Base-by-base conservation (phyloP, 2,329 filamentous ascomycete genomes). In the Fonsecaea multimorphosa region DNA sequence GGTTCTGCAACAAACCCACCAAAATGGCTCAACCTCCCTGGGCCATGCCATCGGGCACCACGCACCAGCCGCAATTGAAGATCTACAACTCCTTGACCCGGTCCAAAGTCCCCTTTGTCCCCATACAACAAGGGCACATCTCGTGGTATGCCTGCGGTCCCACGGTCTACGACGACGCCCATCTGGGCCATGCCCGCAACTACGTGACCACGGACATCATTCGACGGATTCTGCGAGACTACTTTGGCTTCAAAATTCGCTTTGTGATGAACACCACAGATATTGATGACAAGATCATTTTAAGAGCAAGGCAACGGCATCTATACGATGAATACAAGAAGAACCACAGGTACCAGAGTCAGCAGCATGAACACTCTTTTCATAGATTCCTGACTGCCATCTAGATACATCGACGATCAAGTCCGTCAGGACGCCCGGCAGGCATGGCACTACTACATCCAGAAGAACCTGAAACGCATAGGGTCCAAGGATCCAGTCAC, bases 201-300 rank as follows among this genome's bases (percentile, higher is more conserved):
- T 96, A 96, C 85, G 91, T 96, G 69, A 91, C 89, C 57, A 94
- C 91, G 53, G 93, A 97, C 77, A 93, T 96, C 70, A 88, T 96
- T 72, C 86, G 93, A 67, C 88, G 93, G 73, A 91, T 96, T 72
- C 80, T 96, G 78, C 83, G 86, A 74, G 88, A 94, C 77, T 94
- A 95, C 79, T 96, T 96, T 76, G 87, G 87, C 67, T 95, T 91
- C 77, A 82, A 92, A 49, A 87, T 97, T 71, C 87, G 89, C 66
- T 96, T 96, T 79, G 91, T 96, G 70, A 95, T 96, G 89, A 96
- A 96, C 79, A 92, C 95, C 69, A 96, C 93, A 31, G 93, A 94
- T 73, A 85, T 94, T 44, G 90, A 93, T 72, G 88, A 91, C 78
- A 90, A 90, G 83, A 91, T 88, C 73, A 88, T 88, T 68, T 76